Evolutionary conservation across 139 green algal genomes (phyloP), one percentile per base, ranked within the genome.

Genomic region (Deuterostichococcus epilithicus): DNA sequence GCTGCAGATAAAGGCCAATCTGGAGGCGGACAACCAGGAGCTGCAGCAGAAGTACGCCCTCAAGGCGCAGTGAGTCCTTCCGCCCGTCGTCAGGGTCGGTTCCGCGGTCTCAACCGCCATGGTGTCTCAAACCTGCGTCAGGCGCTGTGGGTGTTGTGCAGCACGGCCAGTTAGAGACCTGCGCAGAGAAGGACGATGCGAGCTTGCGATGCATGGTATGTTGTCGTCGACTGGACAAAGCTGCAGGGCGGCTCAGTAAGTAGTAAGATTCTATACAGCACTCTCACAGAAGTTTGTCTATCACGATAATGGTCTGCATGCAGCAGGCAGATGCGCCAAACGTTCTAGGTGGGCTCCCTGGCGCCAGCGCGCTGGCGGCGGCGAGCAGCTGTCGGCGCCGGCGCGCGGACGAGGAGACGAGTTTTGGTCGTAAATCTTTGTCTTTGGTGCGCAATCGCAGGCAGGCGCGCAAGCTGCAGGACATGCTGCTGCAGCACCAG

Each of bases 41-140:
- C 77, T 94, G 63, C 82, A 86, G 72, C 82, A 92, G 65, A 94
- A 94, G 76, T 94, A 94, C 68, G 75, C 76, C 4, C 86, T 91
- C 59, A 94, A 94, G 74, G 70, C 87, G 20, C 82, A 82, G 89
- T 94, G 74, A 81, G 88, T 68, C 38, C 22, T 72, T 76, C 5
- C 15, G 28, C 5, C 70, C 36, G 37, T 26, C 23, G 23, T 63
- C 38, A 60, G 13, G 25, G 35, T 34, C 23, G 1, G 33, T 36
- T 22, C 3, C 47, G 26, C 35, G 33, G 15, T 30, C 70, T 59
- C 20, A 30, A 1, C 6, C 60, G 23, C 23, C 20, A 4, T 78
- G 44, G 37, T 78, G 47, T 20, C 32, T 33, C 18, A 74, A 47
- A 20, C 37, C 26, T 38, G 4, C 30, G 13, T 60, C 36, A 35